phyloP scores from a whole-genome alignment of 208 protist species.

The Acanthamoeba castellanii region DNA sequence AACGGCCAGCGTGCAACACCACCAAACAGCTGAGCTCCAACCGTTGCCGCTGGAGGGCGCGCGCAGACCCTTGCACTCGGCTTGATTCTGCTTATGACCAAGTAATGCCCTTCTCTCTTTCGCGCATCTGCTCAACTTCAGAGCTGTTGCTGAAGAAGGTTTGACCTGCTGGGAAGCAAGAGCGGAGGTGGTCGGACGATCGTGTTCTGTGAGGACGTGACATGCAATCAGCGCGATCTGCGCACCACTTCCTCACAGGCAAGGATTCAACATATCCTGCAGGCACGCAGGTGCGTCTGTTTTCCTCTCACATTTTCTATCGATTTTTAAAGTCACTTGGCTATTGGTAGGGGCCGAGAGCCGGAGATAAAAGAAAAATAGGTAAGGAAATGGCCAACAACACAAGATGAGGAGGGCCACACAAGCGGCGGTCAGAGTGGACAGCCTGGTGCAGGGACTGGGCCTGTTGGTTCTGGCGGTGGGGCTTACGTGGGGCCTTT shows the following conservation, averaged over 20 bases:
- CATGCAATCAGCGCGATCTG: slow-evolving; percentile 10
- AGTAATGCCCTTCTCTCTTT: too few relatives aligned
- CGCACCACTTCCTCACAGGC: slow-evolving; percentile 67
- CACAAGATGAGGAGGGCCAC: too few relatives aligned
- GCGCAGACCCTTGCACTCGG: not conserved
- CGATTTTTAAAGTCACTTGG: too few relatives aligned
- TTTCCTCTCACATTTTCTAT: too few relatives aligned
- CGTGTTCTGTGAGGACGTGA: slow-evolving; percentile 64
- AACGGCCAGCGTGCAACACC: too few relatives aligned
- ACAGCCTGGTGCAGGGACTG: not conserved
- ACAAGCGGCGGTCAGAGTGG: not conserved
- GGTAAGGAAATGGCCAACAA: too few relatives aligned
- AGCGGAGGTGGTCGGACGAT: not conserved
- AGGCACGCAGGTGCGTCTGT: slow-evolving; percentile 22
- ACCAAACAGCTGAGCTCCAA: too few relatives aligned
- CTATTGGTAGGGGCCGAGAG: too few relatives aligned
- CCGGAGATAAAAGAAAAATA: too few relatives aligned
- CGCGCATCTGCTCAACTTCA: not conserved
- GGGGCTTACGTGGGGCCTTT: not conserved
- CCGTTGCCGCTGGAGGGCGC: too few relatives aligned
- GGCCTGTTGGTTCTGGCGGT: not conserved
- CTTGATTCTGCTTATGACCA: not conserved
- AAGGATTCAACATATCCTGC: slow-evolving; percentile 46
- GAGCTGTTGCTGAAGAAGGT: slow-evolving; percentile 41
- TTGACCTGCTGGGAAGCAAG: not conserved